Base-by-base conservation (phyloP, 805 yeast genomes). In the Clavispora asparagi region DNA sequence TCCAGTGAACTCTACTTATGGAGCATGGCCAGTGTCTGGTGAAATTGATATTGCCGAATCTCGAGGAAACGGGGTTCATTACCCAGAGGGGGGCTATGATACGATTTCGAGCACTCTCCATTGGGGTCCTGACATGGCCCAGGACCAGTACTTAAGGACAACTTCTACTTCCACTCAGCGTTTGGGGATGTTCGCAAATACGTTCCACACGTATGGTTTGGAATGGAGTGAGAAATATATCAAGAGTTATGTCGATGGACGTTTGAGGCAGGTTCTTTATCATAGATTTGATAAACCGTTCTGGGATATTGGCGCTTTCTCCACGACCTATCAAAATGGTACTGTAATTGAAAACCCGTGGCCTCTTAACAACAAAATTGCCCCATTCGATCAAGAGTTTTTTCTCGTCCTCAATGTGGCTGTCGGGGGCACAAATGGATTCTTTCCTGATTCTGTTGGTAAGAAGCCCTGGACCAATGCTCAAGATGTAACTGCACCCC, bases 361-460 rank as follows among this genome's bases (percentile, higher is more conserved):
- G 39, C 39, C 39, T 11, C 39, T 37, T 13, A 37, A 37, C 29
- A 37, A 37, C n/a, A 37, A 37, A n/a, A 37, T 37, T 37, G 39
- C 39, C 10, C 39, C 39, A 7, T 37, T 37, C 23, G 39, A 37
- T 13, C 39, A 37, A n/a, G 39, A 37, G 29, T 37, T 37, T 12
- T 37, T 13, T 13, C 39, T 37, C 4, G 12, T 37, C 8, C 17
- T 37, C 5, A 37, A 37, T 23, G 39, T 37, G 39, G 39, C 39
- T 37, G 39, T 37, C n/a, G 39, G 39, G 4, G 39, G 39, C 4
- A 37, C 39, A 7, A 37, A 37, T n/a, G 39, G 39, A 5, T 37
- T 37, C 13, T 37, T 37, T 7, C 39, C 39, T 23, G 39, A 37
- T 9, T 23, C 27, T 37, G 28, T 37, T 17, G 39, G 39, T 6